phyloP scores from a whole-genome alignment of 163 green algal genomes.

The Smithsoniella earleae region DNA sequence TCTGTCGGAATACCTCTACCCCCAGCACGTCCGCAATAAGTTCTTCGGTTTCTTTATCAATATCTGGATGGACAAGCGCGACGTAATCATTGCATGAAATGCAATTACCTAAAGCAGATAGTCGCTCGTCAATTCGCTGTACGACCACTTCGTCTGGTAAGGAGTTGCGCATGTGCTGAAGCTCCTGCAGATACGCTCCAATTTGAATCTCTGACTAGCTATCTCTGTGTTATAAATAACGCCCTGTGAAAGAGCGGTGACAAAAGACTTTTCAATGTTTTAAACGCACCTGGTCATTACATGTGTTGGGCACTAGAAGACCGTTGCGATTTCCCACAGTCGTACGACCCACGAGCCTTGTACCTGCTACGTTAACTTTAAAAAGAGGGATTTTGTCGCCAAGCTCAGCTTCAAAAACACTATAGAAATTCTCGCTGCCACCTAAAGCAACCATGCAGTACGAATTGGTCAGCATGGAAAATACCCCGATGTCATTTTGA shows the following conservation, averaged over 20 bases:
- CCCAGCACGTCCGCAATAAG: constrained; percentile 92
- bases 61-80: constrained; percentile 92
- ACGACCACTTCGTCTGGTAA: constrained; percentile 94
- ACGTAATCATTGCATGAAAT: constrained; percentile 99
- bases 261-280: neutral
- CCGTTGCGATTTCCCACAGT: constrained; percentile 97
- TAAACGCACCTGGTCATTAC: constrained; percentile 77
- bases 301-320: constrained; percentile 89
- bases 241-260: constrained; percentile 15
- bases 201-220: too few relatives aligned
- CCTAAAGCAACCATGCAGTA: constrained; percentile 89
- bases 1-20: constrained; percentile 97
- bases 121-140: constrained; percentile 91
- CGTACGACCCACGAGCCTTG: constrained; percentile 84
- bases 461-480: constrained; percentile 89
- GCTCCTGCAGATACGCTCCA: too few relatives aligned
- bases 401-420: constrained; percentile 94
- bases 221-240: too few relatives aligned
- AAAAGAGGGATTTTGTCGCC: constrained; percentile 94
- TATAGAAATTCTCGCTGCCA: constrained; percentile 97
- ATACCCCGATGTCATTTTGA: constrained; percentile 93
- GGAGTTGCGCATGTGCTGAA: constrained; percentile 91
- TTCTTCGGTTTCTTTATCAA: constrained; percentile 93
- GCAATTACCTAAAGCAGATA: constrained; percentile 97
- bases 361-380: constrained; percentile 86